Conservation (phyloP, 345 rosid genomes). For the Fremontodendron californicum region DNA sequence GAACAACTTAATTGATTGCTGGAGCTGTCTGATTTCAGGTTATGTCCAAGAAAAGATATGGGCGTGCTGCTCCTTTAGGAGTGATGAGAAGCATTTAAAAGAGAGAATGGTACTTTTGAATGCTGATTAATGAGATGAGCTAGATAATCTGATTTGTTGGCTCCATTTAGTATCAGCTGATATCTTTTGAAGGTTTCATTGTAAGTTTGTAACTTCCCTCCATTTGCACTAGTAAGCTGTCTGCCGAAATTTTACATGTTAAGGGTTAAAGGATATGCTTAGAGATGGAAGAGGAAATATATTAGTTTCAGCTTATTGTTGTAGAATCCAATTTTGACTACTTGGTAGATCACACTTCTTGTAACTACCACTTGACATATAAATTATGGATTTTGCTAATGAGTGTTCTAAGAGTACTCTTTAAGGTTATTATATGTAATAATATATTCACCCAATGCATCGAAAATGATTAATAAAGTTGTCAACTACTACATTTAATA, state of each 20-base stretch:
- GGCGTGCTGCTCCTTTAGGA: constrained; percentile 44
- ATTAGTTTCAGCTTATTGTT: background rate
- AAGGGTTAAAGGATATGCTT: background rate
- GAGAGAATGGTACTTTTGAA: background rate
- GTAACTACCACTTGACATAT: background rate
- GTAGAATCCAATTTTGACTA: background rate
- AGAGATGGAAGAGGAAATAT: constrained; percentile 7
- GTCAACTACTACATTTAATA: too few relatives aligned
- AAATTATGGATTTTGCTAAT: too few relatives aligned
- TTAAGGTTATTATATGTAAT: too few relatives aligned
- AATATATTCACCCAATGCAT: too few relatives aligned
- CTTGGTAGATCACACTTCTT: background rate
- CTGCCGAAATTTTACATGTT: background rate
- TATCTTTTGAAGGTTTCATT: background rate
- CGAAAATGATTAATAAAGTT: too few relatives aligned
- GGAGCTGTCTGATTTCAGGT: constrained; percentile 34
- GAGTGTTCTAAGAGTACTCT: too few relatives aligned
- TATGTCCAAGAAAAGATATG: constrained; percentile 37
- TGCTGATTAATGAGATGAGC: background rate
- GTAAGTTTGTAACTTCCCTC: background rate
- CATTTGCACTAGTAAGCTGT: background rate
- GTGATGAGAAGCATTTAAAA: constrained; percentile 24
- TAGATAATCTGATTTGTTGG: background rate
- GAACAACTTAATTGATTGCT: constrained; percentile 10
- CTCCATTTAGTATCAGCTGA: background rate